Evolutionary conservation across 2,329 filamentous ascomycete species (phyloP).

Genomic region (Colletotrichum godetiae): DNA sequence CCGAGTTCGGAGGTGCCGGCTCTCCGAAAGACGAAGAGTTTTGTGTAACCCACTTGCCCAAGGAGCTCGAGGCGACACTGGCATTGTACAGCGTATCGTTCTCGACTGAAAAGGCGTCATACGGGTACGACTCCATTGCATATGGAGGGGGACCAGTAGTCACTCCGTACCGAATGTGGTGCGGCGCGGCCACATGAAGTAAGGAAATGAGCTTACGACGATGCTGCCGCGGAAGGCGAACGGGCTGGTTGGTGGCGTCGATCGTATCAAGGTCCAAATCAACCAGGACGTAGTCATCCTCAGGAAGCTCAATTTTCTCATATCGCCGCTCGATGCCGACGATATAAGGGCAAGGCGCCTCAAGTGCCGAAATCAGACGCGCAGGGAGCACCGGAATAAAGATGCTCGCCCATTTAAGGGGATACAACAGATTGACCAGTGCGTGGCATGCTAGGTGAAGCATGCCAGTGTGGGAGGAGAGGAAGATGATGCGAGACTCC

Average conservation of each 20-base stretch:
- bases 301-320: slow-evolving; percentile 85
- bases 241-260: slow-evolving; percentile 83
- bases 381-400: slow-evolving; percentile 93
- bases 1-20: slow-evolving; percentile 60
- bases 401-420: slow-evolving; percentile 91
- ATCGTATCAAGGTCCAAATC: slow-evolving; percentile 93
- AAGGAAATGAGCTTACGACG: slow-evolving; percentile 89
- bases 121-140: slow-evolving; percentile 91
- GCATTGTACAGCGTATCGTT: slow-evolving; percentile 83
- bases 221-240: slow-evolving; percentile 85
- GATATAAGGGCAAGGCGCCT: slow-evolving; percentile 96
- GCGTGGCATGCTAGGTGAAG: slow-evolving; percentile 91
- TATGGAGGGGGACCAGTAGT: slow-evolving; percentile 90
- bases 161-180: slow-evolving; percentile 88
- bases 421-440: slow-evolving; percentile 87
- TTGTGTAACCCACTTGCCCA: slow-evolving; percentile 88
- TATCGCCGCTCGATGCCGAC: slow-evolving; percentile 95
- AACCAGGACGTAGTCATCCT: slow-evolving; percentile 95
- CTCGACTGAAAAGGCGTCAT: slow-evolving; percentile 90
- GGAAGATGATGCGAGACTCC: slow-evolving; percentile 94
- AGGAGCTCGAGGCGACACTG: slow-evolving; percentile 74
- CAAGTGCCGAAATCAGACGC: slow-evolving; percentile 87
- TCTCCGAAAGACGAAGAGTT: slow-evolving; percentile 91
- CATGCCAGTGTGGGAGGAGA: slow-evolving; percentile 97
- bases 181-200: slow-evolving; percentile 89